Evolutionary conservation across 108 stramenopile genomes (phyloP).

Genomic region (Conticribra weissflogii): DNA sequence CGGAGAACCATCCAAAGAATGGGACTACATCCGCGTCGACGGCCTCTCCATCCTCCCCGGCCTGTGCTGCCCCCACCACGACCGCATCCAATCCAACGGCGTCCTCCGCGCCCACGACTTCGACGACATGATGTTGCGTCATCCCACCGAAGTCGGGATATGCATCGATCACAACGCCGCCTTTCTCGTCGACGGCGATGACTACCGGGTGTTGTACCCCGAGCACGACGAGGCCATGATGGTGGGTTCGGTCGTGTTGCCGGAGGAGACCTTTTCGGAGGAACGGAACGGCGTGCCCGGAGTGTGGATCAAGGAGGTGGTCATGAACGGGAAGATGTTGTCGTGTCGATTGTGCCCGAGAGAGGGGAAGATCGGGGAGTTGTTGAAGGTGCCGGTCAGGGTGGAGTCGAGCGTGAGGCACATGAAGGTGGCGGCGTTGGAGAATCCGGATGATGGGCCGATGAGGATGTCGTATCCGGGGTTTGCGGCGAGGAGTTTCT

Average conservation of each 20-base stretch:
- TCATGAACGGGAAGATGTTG: background rate
- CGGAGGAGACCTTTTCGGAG: slow-evolving; percentile 24
- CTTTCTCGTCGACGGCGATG: slow-evolving; percentile 16
- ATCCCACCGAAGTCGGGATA: slow-evolving; percentile 40
- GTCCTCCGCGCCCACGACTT: slow-evolving; percentile 63
- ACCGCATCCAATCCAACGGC: slow-evolving; percentile 72
- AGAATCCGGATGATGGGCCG: slow-evolving; percentile 31
- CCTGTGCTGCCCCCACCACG: slow-evolving; percentile 76
- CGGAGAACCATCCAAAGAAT: slow-evolving; percentile 45
- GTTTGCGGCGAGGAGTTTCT: slow-evolving; percentile 24
- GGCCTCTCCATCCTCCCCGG: slow-evolving; percentile 70
- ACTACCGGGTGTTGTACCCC: slow-evolving; percentile 25
- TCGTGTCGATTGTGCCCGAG: slow-evolving; percentile 9
- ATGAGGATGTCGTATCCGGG: slow-evolving; percentile 31
- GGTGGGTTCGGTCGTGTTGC: slow-evolving; percentile 27
- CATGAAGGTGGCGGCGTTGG: slow-evolving; percentile 12
- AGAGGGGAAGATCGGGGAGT: slow-evolving; percentile 1
- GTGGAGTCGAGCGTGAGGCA: slow-evolving; percentile 18
- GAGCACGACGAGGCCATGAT: slow-evolving; percentile 21
- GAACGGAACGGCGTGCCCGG: slow-evolving; percentile 30
- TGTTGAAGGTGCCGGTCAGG: slow-evolving; percentile 16
- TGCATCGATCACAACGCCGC: slow-evolving; percentile 49
- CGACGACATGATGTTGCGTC: slow-evolving; percentile 64
- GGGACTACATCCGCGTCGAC: slow-evolving; percentile 66
- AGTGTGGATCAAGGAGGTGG: slow-evolving; percentile 44